Base-by-base conservation (phyloP, 768 basidiomycete species). In the Pulveroboletus ravenelii region DNA sequence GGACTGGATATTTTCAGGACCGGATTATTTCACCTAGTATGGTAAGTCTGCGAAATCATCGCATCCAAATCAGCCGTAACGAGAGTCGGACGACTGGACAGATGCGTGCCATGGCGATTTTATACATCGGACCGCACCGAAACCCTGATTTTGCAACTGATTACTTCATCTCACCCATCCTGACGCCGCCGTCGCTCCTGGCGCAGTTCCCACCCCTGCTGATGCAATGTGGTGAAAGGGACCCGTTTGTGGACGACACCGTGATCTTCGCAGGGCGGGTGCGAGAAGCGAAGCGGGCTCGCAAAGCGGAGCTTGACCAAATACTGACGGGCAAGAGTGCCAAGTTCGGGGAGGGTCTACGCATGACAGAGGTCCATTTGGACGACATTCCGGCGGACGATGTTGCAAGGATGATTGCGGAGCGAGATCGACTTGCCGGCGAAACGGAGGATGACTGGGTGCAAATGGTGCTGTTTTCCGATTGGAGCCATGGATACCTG, bases 101-200 rank as follows among this genome's bases (percentile, higher is more conserved):
- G 95, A 97, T 97, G 92, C 89, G 96, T 32, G 94, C 95, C 0
- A 99, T 99, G 96, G 95, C 95, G 3, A 94, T 96, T 63, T 72
- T 95, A 55, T 96, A 96, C 71, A 87, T 99, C 52, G 95, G 95
- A 1, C 95, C 96, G 1, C 82, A 89, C 62, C 86, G 85, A 45
- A 88, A 92, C 65, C 96, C 96, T 7, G 93, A 98, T 68, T 94
- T 99, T 66, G 81, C 83, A 48, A 87, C 87, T 15, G 94, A 99
- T 74, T 98, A 97, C 70, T 86, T 91, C 72, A 84, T 99, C 58
- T 97, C 95, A 15, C 96, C 96, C 1, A 88, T 99, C 60, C 79
- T 98, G 44, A 82, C 94, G 7, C 95, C 95, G 5, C 74, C 77
- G 43, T 74, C 81, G 47, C 74, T 97, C 3, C 81, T 99, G 12